Conservation (phyloP, 192 early-diverging fungal genomes). For the Phycomyces nitens region DNA sequence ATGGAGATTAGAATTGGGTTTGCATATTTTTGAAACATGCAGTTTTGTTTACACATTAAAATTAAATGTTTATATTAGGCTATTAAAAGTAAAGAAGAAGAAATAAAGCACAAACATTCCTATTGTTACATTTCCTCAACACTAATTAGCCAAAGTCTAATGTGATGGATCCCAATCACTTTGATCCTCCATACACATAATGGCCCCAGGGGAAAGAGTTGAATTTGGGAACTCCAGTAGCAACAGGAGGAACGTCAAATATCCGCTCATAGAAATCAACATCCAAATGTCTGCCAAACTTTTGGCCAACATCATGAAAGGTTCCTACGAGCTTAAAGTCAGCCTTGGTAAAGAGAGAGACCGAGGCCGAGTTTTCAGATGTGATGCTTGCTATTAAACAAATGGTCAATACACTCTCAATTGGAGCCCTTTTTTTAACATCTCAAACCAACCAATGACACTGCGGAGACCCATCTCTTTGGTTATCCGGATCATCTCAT, state of each 20-base stretch:
- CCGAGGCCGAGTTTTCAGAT: slow-evolving; percentile 38
- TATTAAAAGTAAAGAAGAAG: no score
- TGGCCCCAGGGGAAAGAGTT: slow-evolving; percentile 23
- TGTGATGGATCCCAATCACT: not conserved
- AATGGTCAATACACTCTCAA: not conserved
- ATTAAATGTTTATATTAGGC: no score
- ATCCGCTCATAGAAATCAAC: slow-evolving; percentile 46
- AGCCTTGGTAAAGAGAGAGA: slow-evolving; percentile 35
- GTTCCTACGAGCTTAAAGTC: slow-evolving; percentile 47
- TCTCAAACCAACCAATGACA: slow-evolving; percentile 43
- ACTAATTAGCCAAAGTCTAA: no score
- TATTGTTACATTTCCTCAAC: no score
- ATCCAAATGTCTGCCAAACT: slow-evolving; percentile 53
- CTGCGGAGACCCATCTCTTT: slow-evolving; percentile 39
- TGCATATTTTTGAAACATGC: no score
- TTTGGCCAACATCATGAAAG: slow-evolving; percentile 51
- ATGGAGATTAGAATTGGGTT: no score
- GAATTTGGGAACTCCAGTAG: slow-evolving; percentile 7
- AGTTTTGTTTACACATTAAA: no score
- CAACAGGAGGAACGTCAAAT: slow-evolving; percentile 7
- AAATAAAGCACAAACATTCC: no score
- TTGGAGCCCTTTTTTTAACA: not conserved
- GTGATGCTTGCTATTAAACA: slow-evolving; percentile 42
- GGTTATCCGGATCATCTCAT: slow-evolving; percentile 37
- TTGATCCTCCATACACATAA: slow-evolving; percentile 13